These are phyloP conservation scores for Murraya paniculata DNA, from an alignment of 345 rosid species.

Conservation along the genomic window DNA sequence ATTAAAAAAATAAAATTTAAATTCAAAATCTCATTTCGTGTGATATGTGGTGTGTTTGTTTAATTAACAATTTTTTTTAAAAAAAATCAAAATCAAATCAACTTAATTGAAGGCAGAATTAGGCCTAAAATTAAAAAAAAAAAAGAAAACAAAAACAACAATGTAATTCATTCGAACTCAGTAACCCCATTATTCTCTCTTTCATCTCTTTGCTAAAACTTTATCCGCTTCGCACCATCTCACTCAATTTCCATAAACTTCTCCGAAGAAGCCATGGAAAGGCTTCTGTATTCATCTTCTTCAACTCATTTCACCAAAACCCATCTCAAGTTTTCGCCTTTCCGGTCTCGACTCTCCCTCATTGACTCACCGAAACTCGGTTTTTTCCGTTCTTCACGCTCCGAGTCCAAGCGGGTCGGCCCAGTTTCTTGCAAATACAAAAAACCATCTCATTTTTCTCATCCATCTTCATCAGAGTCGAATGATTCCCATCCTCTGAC, in stretches of 20 bases:
- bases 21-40: no score
- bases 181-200: no score
- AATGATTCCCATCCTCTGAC: slow-evolving; percentile 16
- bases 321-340: slow-evolving; percentile 29
- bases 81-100: no score
- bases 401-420: slow-evolving; percentile 41
- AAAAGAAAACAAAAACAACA: no score
- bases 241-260: slow-evolving; percentile 11
- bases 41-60: no score
- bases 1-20: no score
- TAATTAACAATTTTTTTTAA: no score
- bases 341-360: slow-evolving; percentile 39
- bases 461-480: slow-evolving; percentile 11
- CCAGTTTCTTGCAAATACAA: slow-evolving; percentile 38
- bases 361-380: slow-evolving; percentile 35
- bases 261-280: slow-evolving; percentile 65
- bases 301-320: slow-evolving; percentile 38
- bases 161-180: no score
- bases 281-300: slow-evolving; percentile 78
- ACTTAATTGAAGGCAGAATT: no score
- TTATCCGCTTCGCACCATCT: slow-evolving; percentile 22
- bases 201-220: slow-evolving; percentile 17
- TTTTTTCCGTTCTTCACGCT: slow-evolving; percentile 22
- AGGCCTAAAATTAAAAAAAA: no score
- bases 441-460: slow-evolving; percentile 19